These are phyloP conservation scores for Cystoderma amianthinum DNA, from an alignment of 768 basidiomycete genomes.

Conservation along the genomic window DNA sequence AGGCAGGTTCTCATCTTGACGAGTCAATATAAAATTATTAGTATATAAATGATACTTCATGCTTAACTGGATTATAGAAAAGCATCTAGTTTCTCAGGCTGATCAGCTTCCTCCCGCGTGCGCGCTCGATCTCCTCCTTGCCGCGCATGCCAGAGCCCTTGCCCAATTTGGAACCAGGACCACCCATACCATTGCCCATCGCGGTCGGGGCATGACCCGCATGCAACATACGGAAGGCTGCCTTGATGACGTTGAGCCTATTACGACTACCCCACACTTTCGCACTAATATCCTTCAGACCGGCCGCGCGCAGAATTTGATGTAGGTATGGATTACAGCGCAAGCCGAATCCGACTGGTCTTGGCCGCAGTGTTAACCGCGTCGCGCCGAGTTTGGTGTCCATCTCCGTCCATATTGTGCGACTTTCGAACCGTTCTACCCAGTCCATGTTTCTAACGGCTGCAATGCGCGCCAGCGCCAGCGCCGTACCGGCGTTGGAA, in stretches of 20 bases:
- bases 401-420: slow-evolving; percentile 94
- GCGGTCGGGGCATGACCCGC: slow-evolving; percentile 73
- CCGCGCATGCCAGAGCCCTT: slow-evolving; percentile 70
- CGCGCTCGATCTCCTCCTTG: slow-evolving; percentile 70
- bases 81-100: slow-evolving; percentile 58
- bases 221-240: slow-evolving; percentile 75
- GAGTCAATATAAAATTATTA: too few species aligned
- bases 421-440: slow-evolving; percentile 88
- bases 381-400: slow-evolving; percentile 80
- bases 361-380: slow-evolving; percentile 70
- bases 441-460: slow-evolving; percentile 88
- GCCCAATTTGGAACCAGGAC: slow-evolving; percentile 59
- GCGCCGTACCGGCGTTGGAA: slow-evolving; percentile 43
- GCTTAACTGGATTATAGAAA: too few species aligned
- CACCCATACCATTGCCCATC: slow-evolving; percentile 82
- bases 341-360: slow-evolving; percentile 88
- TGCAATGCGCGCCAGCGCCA: slow-evolving; percentile 45
- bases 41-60: too few species aligned
- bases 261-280: slow-evolving; percentile 95
- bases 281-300: slow-evolving; percentile 90
- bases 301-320: slow-evolving; percentile 85
- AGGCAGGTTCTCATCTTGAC: too few species aligned
- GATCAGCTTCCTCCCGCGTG: slow-evolving; percentile 73
- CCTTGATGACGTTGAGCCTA: slow-evolving; percentile 80
- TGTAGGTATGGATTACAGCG: slow-evolving; percentile 87